Conservation (phyloP, 2,329 filamentous ascomycete genomes). For the Apiospora hydei region DNA sequence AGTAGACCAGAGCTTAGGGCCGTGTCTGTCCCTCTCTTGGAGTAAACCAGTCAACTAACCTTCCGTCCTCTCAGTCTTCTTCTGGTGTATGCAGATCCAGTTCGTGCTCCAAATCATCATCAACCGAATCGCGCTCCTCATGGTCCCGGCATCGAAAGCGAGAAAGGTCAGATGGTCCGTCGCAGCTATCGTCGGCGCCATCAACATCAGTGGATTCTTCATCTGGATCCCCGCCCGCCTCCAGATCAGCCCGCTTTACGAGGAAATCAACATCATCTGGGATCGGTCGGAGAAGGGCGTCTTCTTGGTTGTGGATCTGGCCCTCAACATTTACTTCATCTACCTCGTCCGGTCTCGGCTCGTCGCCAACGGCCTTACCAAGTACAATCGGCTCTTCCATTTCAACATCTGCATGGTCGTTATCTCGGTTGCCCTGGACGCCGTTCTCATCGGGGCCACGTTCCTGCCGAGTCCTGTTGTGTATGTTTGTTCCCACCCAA, state of each 20-base stretch:
- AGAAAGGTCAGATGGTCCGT: constrained; percentile 47
- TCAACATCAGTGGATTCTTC: constrained; percentile 53
- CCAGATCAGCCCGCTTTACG: constrained; percentile 42
- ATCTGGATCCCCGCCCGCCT: constrained; percentile 55
- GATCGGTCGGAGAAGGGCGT: constrained; percentile 53
- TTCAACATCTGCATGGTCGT: constrained; percentile 51
- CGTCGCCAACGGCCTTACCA: constrained; percentile 50
- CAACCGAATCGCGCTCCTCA: constrained; percentile 51
- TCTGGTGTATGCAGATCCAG: constrained; percentile 42
- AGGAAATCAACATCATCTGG: constrained; percentile 51
- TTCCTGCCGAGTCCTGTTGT: constrained; percentile 46
- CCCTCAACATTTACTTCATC: constrained; percentile 53
- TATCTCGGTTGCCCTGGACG: constrained; percentile 50
- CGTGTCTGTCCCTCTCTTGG: background rate
- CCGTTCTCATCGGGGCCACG: constrained; percentile 46
- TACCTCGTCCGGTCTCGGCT: constrained; percentile 47
- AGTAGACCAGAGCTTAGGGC: background rate
- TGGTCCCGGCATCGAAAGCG: constrained; percentile 38
- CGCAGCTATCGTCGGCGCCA: constrained; percentile 45
- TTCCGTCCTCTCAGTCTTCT: background rate
- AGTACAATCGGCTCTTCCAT: constrained; percentile 49
- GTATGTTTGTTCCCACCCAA: background rate
- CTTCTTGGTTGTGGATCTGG: constrained; percentile 50
- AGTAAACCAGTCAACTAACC: background rate
- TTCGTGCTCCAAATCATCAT: constrained; percentile 55